Percentiles rank a stretch among this genome's conserved stretches.
These are phyloP conservation scores for Pseudogymnoascus sp. DNA, from an alignment of 2,329 filamentous ascomycete genomes.

Conservation along the genomic window DNA sequence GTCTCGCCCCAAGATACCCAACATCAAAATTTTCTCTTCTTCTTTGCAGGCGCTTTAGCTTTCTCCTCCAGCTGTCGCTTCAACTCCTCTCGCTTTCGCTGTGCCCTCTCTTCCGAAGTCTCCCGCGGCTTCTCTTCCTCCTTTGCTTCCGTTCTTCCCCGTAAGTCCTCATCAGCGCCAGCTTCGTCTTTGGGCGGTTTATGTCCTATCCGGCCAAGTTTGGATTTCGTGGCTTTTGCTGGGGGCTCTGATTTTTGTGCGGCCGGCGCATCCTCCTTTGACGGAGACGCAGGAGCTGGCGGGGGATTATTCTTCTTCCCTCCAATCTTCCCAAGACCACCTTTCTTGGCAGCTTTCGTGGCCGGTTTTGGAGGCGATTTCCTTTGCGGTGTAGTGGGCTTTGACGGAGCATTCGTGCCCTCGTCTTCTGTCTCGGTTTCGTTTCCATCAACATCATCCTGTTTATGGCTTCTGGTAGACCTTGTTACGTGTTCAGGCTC, in stretches of 20 bases:
- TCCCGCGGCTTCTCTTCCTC: conserved; percentile 17
- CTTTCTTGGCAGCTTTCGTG: conserved; percentile 16
- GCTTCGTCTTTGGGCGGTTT: conserved; percentile 15
- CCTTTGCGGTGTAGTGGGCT: neutral
- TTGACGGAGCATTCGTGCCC: neutral
- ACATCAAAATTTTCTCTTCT: conserved; percentile 29
- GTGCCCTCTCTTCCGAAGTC: conserved; percentile 26
- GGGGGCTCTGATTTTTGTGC: conserved; percentile 12
- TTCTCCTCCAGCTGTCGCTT: conserved; percentile 28
- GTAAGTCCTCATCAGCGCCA: conserved; percentile 13
- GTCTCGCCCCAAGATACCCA: no score
- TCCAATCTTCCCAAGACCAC: conserved; percentile 23
- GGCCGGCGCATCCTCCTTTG: neutral
- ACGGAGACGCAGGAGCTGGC: neutral
- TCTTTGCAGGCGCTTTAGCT: conserved; percentile 26
- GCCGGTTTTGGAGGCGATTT: neutral
- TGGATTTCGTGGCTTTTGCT: conserved; percentile 16
- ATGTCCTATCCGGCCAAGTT: conserved; percentile 21
- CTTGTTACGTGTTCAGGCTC: conserved; percentile 3
- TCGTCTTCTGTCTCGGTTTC: neutral
- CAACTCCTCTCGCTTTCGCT: conserved; percentile 25
- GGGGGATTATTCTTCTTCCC: conserved; percentile 19
- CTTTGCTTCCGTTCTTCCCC: conserved; percentile 15
- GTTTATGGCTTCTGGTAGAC: neutral
- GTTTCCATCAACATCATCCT: neutral